Conservation (phyloP, 805 yeast genomes). For the Metschnikowia chrysomelidarum region DNA sequence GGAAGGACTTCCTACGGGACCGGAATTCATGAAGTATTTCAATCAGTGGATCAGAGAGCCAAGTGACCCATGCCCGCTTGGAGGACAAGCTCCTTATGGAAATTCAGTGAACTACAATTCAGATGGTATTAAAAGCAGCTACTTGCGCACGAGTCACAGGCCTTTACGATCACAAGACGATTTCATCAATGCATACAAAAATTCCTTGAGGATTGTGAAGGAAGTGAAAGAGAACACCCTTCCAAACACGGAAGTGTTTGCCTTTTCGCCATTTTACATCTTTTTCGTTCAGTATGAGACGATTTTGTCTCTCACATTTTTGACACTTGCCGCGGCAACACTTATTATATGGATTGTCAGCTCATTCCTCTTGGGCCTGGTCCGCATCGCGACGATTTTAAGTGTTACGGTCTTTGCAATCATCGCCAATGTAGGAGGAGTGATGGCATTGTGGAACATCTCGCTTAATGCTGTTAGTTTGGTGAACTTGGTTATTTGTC, state of each 20-base stretch:
- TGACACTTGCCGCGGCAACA: constrained; percentile 52
- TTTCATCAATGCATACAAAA: constrained; percentile 75
- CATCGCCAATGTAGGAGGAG: constrained; percentile 71
- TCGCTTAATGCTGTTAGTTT: constrained; percentile 85
- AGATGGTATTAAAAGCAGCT: constrained; percentile 49
- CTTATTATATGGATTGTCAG: constrained; percentile 52
- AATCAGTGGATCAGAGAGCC: constrained; percentile 80
- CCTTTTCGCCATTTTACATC: constrained; percentile 90
- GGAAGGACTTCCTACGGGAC: constrained; percentile 78
- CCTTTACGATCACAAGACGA: constrained; percentile 83
- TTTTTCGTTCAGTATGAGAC: constrained; percentile 86
- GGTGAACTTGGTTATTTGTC: constrained; percentile 88
- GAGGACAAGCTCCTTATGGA: constrained; percentile 92
- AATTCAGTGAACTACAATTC: constrained; percentile 40
- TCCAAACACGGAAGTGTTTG: constrained; percentile 57
- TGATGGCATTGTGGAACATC: constrained; percentile 72
- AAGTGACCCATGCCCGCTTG: constrained; percentile 90
- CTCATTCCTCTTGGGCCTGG: constrained; percentile 62
- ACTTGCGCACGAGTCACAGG: constrained; percentile 76
- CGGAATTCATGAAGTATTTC: constrained; percentile 69
- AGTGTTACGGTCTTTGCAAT: constrained; percentile 60
- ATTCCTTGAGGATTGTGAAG: constrained; percentile 63
- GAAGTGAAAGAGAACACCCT: constrained; percentile 44
- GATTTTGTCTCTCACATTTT: constrained; percentile 57
- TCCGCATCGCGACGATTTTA: constrained; percentile 55